Conservation (phyloP, 2,329 filamentous ascomycete genomes). For the Phialophora macrospora region DNA sequence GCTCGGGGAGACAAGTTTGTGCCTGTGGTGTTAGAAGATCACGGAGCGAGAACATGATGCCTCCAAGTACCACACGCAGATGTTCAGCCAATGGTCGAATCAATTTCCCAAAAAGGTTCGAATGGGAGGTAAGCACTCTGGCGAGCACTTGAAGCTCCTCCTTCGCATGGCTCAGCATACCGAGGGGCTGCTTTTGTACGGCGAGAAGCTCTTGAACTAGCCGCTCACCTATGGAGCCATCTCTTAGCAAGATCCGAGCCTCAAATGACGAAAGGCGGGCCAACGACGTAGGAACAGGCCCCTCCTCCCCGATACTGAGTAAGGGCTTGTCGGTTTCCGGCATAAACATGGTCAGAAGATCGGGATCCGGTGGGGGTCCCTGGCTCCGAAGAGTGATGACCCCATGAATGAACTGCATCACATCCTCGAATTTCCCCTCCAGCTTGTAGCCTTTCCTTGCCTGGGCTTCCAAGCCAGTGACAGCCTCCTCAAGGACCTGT, state of each 20-base stretch:
- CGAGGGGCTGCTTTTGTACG: conserved; percentile 30
- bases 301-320: conserved; percentile 10
- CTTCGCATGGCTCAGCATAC: conserved; percentile 31
- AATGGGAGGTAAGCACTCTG: conserved; percentile 18
- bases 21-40: conserved; percentile 25
- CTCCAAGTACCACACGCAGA: conserved; percentile 21
- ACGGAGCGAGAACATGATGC: conserved; percentile 25
- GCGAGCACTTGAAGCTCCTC: conserved; percentile 32
- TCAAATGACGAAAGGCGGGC: conserved; percentile 24
- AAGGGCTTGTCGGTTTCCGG: conserved; percentile 7
- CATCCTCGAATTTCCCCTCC: conserved; percentile 25
- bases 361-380: conserved; percentile 7
- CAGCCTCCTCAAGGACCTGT: conserved; percentile 24
- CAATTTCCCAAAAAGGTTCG: conserved; percentile 11
- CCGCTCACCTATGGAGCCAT: conserved; percentile 14
- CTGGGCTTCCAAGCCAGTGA: conserved; percentile 24
- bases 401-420: conserved; percentile 23
- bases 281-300: conserved; percentile 16
- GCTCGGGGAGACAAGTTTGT: conserved; percentile 16
- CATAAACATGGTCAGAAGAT: conserved; percentile 25
- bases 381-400: conserved; percentile 9
- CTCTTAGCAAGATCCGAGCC: conserved; percentile 6
- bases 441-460: conserved; percentile 18
- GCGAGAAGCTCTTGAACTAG: conserved; percentile 20
- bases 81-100: conserved; percentile 6